Conservation (phyloP, 2,329 filamentous ascomycete genomes). For the Karstenula rhodostoma region DNA sequence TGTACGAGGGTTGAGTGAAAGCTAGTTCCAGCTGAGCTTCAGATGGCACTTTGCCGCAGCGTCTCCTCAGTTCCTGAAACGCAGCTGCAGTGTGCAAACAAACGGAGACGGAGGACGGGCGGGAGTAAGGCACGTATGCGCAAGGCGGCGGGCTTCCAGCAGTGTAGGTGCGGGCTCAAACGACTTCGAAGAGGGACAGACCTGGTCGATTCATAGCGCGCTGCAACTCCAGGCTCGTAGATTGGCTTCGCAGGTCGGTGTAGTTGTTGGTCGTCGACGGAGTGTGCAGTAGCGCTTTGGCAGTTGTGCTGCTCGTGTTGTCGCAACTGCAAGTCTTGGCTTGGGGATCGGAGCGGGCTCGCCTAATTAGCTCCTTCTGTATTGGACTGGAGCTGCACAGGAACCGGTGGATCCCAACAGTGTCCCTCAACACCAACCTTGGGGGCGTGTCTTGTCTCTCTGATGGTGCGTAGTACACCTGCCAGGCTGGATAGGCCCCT, state of each 20-base stretch:
- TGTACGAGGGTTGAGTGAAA: not conserved
- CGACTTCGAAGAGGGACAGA: slow-evolving; percentile 48
- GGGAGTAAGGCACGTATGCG: slow-evolving; percentile 1
- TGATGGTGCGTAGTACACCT: not conserved
- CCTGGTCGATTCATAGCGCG: slow-evolving; percentile 59
- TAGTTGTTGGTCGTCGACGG: slow-evolving; percentile 2
- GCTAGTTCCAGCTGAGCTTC: not conserved
- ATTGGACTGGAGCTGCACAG: slow-evolving; percentile 4
- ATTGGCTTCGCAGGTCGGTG: slow-evolving; percentile 9
- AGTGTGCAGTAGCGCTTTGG: slow-evolving; percentile 7
- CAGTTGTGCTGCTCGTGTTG: slow-evolving; percentile 11
- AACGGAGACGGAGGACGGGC: slow-evolving; percentile 5
- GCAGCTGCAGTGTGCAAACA: slow-evolving; percentile 5
- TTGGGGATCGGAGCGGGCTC: slow-evolving; percentile 1
- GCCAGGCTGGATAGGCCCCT: not conserved
- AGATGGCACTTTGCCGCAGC: slow-evolving; percentile 1
- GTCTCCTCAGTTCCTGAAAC: not conserved
- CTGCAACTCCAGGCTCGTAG: slow-evolving; percentile 27
- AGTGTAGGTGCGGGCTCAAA: slow-evolving; percentile 28
- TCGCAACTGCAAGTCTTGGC: slow-evolving; percentile 14
- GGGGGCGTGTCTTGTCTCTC: not conserved
- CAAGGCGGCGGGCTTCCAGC: slow-evolving; percentile 25
- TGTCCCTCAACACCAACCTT: not conserved
- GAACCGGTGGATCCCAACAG: slow-evolving; percentile 11
- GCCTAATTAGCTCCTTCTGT: slow-evolving; percentile 11